Percentiles rank a stretch among this genome's conserved stretches.
These are phyloP conservation scores for Fusarium sp. DNA, from an alignment of 2,329 filamentous ascomycete genomes.

Conservation along the genomic window DNA sequence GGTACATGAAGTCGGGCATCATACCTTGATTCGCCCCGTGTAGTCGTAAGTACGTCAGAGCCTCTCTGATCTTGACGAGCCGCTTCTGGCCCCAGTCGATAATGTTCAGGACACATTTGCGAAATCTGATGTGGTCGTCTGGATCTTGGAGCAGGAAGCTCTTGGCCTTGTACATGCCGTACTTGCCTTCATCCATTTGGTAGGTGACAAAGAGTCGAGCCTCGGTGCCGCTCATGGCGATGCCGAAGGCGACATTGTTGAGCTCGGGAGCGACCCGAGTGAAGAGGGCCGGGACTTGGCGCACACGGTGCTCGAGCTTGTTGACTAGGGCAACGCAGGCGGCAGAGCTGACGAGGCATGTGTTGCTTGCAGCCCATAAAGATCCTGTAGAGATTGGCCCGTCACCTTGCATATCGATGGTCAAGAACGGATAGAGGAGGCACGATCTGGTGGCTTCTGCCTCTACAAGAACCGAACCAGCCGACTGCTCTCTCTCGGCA, in stretches of 20 bases:
- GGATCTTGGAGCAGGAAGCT: not conserved
- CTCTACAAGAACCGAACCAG: not conserved
- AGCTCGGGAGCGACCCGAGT: not conserved
- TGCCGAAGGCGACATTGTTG: not conserved
- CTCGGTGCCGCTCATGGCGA: not conserved
- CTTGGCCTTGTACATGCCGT: not conserved
- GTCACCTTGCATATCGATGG: not conserved
- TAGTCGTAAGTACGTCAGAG: not conserved
- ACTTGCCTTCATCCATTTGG: not conserved
- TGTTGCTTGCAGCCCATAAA: not conserved
- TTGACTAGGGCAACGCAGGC: not conserved
- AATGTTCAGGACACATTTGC: not conserved
- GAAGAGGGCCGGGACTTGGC: no score
- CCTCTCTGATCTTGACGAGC: not conserved
- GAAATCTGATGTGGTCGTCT: not conserved
- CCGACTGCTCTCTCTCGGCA: not conserved
- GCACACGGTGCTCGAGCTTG: not conserved
- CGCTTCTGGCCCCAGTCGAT: not conserved
- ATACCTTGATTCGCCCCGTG: no score
- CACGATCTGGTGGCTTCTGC: not conserved
- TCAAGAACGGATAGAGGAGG: not conserved
- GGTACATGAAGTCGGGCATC: no score
- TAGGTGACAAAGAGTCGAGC: not conserved
- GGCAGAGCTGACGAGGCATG: not conserved
- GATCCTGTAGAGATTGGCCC: not conserved